Evolutionary conservation across 2,329 filamentous ascomycete species (phyloP).

Genomic region (Cytospora schulzeri): DNA sequence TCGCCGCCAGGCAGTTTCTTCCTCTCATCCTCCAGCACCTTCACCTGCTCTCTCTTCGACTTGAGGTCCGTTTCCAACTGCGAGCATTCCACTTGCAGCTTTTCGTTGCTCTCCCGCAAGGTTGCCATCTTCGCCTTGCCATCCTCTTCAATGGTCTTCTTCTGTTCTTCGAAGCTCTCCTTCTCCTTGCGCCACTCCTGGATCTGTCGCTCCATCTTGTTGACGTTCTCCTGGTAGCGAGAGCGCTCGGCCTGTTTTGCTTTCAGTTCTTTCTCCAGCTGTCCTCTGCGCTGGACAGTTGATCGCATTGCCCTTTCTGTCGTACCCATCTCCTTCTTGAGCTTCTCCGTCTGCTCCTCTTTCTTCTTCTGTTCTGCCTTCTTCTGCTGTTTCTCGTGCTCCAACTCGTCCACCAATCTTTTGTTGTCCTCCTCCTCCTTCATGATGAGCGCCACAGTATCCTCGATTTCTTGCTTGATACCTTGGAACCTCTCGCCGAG

Average conservation of each 20-base stretch:
- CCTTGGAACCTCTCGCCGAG: slow-evolving; percentile 80
- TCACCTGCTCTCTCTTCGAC: slow-evolving; percentile 70
- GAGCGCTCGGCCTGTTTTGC: slow-evolving; percentile 69
- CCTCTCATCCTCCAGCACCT: slow-evolving; percentile 71
- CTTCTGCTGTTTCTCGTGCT: slow-evolving; percentile 78
- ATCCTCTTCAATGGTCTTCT: slow-evolving; percentile 51
- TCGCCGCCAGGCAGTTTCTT: slow-evolving; percentile 65
- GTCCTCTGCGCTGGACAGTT: slow-evolving; percentile 75
- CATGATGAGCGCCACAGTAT: slow-evolving; percentile 68
- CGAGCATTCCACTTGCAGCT: slow-evolving; percentile 65
- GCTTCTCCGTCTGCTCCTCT: slow-evolving; percentile 82
- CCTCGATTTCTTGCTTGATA: slow-evolving; percentile 82
- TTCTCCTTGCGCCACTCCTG: slow-evolving; percentile 60
- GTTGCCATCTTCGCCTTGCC: slow-evolving; percentile 54
- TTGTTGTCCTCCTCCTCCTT: slow-evolving; percentile 74
- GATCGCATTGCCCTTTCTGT: slow-evolving; percentile 81
- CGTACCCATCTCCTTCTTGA: slow-evolving; percentile 78
- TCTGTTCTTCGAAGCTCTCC: slow-evolving; percentile 57
- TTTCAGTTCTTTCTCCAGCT: slow-evolving; percentile 72
- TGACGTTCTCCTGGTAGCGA: slow-evolving; percentile 70
- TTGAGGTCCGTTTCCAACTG: slow-evolving; percentile 73
- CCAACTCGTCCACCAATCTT: slow-evolving; percentile 66
- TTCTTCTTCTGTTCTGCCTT: slow-evolving; percentile 81
- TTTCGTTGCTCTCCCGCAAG: slow-evolving; percentile 57
- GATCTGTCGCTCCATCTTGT: slow-evolving; percentile 67